Evolutionary conservation across 1,284 basidiomycete species (phyloP), one percentile per base, ranked within the genome.

Genomic region (Tylopilus sp.): DNA sequence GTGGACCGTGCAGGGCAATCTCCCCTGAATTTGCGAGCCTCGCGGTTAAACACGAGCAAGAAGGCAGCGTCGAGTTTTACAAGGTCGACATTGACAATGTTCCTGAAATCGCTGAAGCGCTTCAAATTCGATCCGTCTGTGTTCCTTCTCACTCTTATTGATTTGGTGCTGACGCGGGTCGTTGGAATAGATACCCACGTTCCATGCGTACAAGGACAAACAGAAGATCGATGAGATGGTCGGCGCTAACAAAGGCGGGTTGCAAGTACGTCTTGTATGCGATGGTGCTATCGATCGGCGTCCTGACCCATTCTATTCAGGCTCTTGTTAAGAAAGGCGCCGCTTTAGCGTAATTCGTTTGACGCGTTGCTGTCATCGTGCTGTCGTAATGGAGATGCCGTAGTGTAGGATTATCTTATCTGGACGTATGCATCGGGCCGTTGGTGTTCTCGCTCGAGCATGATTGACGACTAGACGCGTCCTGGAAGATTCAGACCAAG

Each of bases 1-100:
- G 77, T 64, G 76, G 76, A 42, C 81, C 81, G n/a, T 87, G 87
- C 77, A 80, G 71, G 63, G 59, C 77, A 58, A 88, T 89, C 64
- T 75, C 78, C 31, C 87, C 86, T 49, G 64, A 78, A 55, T 87
- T 89, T 59, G 77, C 80, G 64, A 74, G 75, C 66, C 67, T 82
- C 43, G 65, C 75, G 0, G 34, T 48, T 0, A 58, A 67, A 13
- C 54, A 55, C 4, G 1, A 19, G 55, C 3, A 15, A 3, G 13
- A 71, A 56, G 71, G 63, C 57, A 54, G 63, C 43, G 61, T 83
- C 62, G 74, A 71, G 48, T 89, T 86, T 71, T 82, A 77, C 76
- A 88, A 88, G 72, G 75, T 88, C 57, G 76, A 86, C 59, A 74
- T 84, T 38, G 84, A 86, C 59, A 69, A 58, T 1, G 58, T 68